These are phyloP conservation scores for Nicotiana otophora DNA, from an alignment of 257 asterid species.

Conservation along the genomic window DNA sequence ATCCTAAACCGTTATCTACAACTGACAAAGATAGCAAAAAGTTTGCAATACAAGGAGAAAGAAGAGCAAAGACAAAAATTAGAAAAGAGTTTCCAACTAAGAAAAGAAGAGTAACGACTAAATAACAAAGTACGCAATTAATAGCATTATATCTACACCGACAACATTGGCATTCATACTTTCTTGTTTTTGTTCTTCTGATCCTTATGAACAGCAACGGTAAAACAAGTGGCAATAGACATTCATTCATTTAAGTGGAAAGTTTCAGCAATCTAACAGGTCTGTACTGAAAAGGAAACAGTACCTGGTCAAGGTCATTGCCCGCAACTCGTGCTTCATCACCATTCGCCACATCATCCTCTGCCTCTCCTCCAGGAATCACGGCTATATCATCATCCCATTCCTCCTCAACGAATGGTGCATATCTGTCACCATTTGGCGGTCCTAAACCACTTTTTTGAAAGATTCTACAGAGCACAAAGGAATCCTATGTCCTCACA, in stretches of 20 bases:
- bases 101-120: background rate
- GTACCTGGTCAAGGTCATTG: constrained; percentile 47
- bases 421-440: constrained; percentile 89
- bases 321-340: constrained; percentile 48
- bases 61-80: background rate
- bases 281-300: background rate
- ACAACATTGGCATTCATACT: background rate
- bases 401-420: constrained; percentile 95
- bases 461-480: constrained; percentile 94
- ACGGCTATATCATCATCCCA: constrained; percentile 69
- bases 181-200: background rate
- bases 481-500: constrained; percentile 68
- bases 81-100: background rate
- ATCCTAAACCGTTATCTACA: background rate
- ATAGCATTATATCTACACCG: background rate
- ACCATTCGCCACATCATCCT: constrained; percentile 51
- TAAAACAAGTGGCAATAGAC: background rate
- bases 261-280: background rate
- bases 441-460: constrained; percentile 95
- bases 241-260: background rate
- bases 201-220: background rate
- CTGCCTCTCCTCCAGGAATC: constrained; percentile 51
- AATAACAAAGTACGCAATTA: background rate
- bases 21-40: background rate
- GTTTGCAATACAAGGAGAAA: background rate